A percentile compares a stretch with the other conserved stretches of the same genome.
Conservation (phyloP, 257 asterid species). For the Cinchona pubescens region DNA sequence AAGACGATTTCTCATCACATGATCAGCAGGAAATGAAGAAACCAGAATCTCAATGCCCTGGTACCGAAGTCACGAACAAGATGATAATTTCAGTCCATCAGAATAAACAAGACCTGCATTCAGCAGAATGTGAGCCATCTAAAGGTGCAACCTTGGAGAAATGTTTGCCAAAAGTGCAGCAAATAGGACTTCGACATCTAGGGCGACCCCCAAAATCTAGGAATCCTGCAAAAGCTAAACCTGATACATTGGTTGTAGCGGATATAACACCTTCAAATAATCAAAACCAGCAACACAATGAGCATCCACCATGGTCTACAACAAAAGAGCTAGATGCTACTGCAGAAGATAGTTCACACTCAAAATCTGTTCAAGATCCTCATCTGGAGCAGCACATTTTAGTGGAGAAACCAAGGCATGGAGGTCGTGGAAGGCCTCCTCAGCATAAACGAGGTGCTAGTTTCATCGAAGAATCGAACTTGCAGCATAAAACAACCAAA, state of each 20-base stretch:
- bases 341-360: background rate
- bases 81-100: background rate
- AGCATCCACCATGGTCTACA: background rate
- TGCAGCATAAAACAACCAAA: conserved; percentile 2
- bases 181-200: background rate
- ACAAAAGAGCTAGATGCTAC: background rate
- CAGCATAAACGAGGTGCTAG: conserved; percentile 12
- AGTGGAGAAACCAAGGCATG: conserved; percentile 6
- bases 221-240: background rate
- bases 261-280: background rate
- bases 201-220: conserved; percentile 5
- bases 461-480: background rate
- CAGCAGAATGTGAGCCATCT: background rate
- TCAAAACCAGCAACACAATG: background rate
- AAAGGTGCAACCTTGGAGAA: background rate
- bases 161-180: background rate
- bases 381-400: conserved; percentile 11
- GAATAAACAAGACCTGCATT: background rate
- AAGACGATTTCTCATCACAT: background rate
- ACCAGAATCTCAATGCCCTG: conserved; percentile 4
- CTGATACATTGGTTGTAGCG: background rate
- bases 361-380: background rate
- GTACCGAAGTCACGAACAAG: background rate
- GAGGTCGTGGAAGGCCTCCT: conserved; percentile 21
- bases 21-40: conserved; percentile 15